These are phyloP conservation scores for Camellia sinensis DNA, from an alignment of 148 eudicot genomes.

Conservation along the genomic window DNA sequence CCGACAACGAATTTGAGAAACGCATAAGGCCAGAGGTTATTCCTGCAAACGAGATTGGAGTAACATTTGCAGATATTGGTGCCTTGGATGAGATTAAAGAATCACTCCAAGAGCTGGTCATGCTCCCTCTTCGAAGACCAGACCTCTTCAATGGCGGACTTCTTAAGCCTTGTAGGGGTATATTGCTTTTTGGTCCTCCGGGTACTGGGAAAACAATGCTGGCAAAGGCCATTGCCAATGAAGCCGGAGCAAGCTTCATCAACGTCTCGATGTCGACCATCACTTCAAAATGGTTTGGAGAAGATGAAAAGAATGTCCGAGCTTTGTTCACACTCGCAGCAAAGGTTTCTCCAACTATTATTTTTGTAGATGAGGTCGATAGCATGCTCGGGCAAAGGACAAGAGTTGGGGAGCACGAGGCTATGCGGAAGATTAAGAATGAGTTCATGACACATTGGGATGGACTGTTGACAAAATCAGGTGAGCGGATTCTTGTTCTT, in stretches of 20 bases:
- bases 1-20: constrained; percentile 91
- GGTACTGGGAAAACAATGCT: constrained; percentile 96
- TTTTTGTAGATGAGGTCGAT: constrained; percentile 92
- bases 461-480: constrained; percentile 77
- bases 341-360: constrained; percentile 80
- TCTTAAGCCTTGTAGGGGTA: constrained; percentile 89
- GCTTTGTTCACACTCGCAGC: constrained; percentile 93
- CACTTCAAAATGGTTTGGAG: constrained; percentile 97
- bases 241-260: constrained; percentile 97
- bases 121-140: constrained; percentile 88
- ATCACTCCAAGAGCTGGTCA: constrained; percentile 84
- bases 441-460: constrained; percentile 98
- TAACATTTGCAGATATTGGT: constrained; percentile 78
- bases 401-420: constrained; percentile 93
- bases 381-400: constrained; percentile 95
- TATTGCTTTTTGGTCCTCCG: constrained; percentile 84
- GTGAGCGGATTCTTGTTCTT: constrained; percentile 88
- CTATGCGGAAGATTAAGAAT: constrained; percentile 91
- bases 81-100: constrained; percentile 80
- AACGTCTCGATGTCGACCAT: constrained; percentile 95
- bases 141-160: constrained; percentile 94
- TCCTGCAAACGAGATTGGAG: constrained; percentile 79
- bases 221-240: constrained; percentile 93
- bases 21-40: constrained; percentile 93
- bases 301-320: constrained; percentile 91